Conservation (phyloP, 2,329 filamentous ascomycete genomes). For the Aspergillus sp. region DNA sequence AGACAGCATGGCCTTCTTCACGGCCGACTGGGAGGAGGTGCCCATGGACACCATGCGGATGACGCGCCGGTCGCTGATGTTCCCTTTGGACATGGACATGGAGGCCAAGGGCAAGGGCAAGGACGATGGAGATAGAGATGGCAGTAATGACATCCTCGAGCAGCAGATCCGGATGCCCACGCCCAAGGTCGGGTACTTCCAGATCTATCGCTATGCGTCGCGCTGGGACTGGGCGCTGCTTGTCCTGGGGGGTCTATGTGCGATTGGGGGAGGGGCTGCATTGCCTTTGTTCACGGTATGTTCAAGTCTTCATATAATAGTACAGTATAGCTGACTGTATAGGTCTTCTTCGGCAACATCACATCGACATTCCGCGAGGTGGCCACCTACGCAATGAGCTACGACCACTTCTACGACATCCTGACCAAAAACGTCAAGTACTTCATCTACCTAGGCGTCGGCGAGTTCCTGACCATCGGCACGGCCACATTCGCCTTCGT, state of each 20-base stretch:
- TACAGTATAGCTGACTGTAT: neutral
- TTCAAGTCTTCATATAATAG: too few relatives aligned
- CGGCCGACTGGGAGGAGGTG: conserved; percentile 1
- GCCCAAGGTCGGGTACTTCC: conserved; percentile 59
- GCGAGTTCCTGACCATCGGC: conserved; percentile 72
- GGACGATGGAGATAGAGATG: conserved; percentile 33
- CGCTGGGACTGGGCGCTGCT: conserved; percentile 63
- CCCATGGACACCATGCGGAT: conserved; percentile 7
- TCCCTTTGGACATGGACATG: conserved; percentile 51
- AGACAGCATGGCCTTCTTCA: neutral
- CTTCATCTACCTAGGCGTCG: conserved; percentile 78
- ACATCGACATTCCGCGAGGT: conserved; percentile 69
- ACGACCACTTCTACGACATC: conserved; percentile 57
- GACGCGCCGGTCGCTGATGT: conserved; percentile 4
- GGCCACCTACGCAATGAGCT: conserved; percentile 50
- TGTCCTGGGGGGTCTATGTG: conserved; percentile 55
- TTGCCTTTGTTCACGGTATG: conserved; percentile 72
- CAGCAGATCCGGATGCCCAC: conserved; percentile 64
- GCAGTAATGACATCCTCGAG: conserved; percentile 61
- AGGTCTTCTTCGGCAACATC: conserved; percentile 69
- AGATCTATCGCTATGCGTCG: conserved; percentile 67
- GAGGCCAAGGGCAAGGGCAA: neutral
- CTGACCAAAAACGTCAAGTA: conserved; percentile 68
- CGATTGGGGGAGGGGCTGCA: conserved; percentile 70
- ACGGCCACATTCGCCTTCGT: conserved; percentile 83